Evolutionary conservation across 768 basidiomycete genomes (phyloP), one percentile per base, ranked within the genome.

Genomic region (Lactarius hengduanensis): DNA sequence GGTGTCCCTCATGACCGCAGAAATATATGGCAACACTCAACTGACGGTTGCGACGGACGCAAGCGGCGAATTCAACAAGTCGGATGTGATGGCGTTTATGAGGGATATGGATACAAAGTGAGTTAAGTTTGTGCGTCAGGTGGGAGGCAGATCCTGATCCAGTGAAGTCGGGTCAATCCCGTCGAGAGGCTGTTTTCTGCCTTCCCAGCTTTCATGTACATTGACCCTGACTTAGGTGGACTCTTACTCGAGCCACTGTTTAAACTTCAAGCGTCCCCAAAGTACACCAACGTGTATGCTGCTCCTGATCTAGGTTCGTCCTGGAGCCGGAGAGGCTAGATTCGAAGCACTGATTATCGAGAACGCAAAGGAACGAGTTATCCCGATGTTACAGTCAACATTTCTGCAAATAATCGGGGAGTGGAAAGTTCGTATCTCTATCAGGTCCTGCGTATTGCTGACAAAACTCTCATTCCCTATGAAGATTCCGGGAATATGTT

Each of bases 101-200:
- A 86, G 62, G 57, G 63, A 63, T 38, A 62, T 63, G 1, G 11
- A 7, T 7, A 2, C 43, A 84, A 78, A 83, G 84, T 82, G 67
- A 38, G 59, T 61, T 53, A 22, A 28, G 9, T 38, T 53, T 63
- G 20, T 65, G 36, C 43, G 9, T 40, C 40, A 7, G 15, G 40
- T n/a, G 57, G 8, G 53, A n/a, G 47, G 54, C 38, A 59, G 15
- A 28, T 57, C 66, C 50, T 62, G 41, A 50, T 10, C 58, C 20
- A 18, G 26, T 57, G n/a, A 18, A 68, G 53, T 30, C 60, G 66
- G 30, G 78, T 77, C 9, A 84, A 81, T 68, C 78, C 86, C 1
- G 83, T 86, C 8, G 86, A 87, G 64, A 83, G 85, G 30, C 76
- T 83, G 30, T 83, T 77, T 67, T 74, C 82, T 22, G 70, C 84